phyloP scores from a whole-genome alignment of 2,329 filamentous ascomycete species.

The Dichotomopilus funicola region DNA sequence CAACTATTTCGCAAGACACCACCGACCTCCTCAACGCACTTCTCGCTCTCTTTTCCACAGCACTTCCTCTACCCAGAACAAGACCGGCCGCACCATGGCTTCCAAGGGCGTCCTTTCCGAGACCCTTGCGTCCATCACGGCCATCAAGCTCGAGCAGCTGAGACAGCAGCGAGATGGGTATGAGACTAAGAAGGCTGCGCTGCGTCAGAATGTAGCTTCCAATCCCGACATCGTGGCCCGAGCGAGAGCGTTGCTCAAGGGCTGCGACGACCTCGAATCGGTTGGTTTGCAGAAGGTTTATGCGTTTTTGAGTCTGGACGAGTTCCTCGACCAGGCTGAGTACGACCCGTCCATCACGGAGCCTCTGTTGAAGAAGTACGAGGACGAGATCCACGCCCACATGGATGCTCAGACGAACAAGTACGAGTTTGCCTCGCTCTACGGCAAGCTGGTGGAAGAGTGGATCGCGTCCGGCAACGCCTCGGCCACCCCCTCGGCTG shows the following conservation, averaged over 20 bases:
- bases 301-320: constrained; percentile 36
- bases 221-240: constrained; percentile 26
- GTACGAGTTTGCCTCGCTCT: constrained; percentile 50
- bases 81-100: constrained; percentile 25
- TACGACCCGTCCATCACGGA: constrained; percentile 48
- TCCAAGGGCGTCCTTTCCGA: constrained; percentile 39
- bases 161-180: constrained; percentile 45
- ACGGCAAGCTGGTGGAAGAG: constrained; percentile 48
- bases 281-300: constrained; percentile 28
- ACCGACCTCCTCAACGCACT: not conserved
- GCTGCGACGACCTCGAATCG: constrained; percentile 30
- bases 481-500: constrained; percentile 14
- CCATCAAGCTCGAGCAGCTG: constrained; percentile 51
- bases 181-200: constrained; percentile 38
- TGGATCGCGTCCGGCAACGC: constrained; percentile 38
- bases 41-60: not conserved
- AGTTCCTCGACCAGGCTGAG: constrained; percentile 46
- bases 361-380: constrained; percentile 39
- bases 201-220: constrained; percentile 29
- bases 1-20: not conserved
- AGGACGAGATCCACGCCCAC: constrained; percentile 40
- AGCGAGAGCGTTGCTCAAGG: constrained; percentile 30
- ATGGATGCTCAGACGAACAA: constrained; percentile 45
- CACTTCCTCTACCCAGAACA: not conserved
- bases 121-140: constrained; percentile 48